Evolutionary conservation across 116 monocot species (phyloP), one percentile per base, ranked within the genome.

Genomic region (Papilionanthe hybrid): DNA sequence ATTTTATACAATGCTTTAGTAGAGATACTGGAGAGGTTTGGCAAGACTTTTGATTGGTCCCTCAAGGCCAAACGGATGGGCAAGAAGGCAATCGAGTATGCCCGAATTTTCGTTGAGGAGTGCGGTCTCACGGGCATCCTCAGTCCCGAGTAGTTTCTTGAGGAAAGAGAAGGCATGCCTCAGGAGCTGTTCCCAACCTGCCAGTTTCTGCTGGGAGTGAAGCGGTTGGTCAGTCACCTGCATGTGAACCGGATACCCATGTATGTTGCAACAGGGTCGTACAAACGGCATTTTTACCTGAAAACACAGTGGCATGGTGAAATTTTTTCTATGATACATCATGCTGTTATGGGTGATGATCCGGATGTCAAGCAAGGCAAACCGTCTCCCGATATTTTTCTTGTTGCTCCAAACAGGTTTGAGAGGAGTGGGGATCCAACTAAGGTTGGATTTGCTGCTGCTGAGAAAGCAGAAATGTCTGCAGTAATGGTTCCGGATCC

Each of bases 31-130:
- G 94, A 80, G 76, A 82, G 89, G 83, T 92, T 86, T 67, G 93
- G 94, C 76, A 98, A 98, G 92, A 84, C 72, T 3, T 98, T 94
- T 82, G 94, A 94, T 72, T 94, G 92, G 94, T 86, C 92, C 1
- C 85, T 98, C 37, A 92, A 98, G 92, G 88, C 98, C 17, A 92
- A 90, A 84, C 77, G 93, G 93, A 98, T 91, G 92, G 94, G 98
- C 57, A 98, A 84, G 88, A 98, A 92, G 84, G 91, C 92, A 5
- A 92, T 91, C 56, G 98, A 94, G 83, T 88, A 91, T 0, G 92
- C 94, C n/a, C 79, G 81, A 3, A 87, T 94, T 43, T 98, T 94
- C 72, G 91, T 98, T 7, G 88, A 94, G 79, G 94, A 86, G 83
- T 87, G 72, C 55, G 92, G 91, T 0, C 83, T 94, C 17, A 68